Percentiles rank a stretch among this genome's conserved stretches.
These are phyloP conservation scores for Aphanomyces cochlioides DNA, from an alignment of 352 stramenopile genomes.

Conservation along the genomic window DNA sequence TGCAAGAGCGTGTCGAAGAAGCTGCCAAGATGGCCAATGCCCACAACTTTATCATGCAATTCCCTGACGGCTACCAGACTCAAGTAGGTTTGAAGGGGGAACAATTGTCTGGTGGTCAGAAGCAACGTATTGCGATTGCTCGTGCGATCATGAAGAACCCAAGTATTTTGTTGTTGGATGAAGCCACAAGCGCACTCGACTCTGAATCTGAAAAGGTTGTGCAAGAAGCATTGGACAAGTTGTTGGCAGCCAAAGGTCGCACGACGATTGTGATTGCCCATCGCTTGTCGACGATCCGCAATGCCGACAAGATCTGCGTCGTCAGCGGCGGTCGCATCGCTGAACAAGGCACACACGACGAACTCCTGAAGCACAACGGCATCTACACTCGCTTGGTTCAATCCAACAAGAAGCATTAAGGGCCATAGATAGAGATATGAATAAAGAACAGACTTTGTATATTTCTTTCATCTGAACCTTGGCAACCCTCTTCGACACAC, in stretches of 20 bases:
- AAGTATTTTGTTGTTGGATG: conserved; percentile 41
- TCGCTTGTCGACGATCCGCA: conserved; percentile 67
- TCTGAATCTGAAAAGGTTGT: conserved; percentile 74
- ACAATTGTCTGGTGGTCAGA: conserved; percentile 38
- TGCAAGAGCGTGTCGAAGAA: not conserved
- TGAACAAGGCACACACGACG: conserved; percentile 89
- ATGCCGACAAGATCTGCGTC: conserved; percentile 50
- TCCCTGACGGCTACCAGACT: not conserved
- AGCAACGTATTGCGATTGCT: conserved; percentile 44
- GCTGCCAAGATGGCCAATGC: conserved; percentile 39
- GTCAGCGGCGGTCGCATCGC: conserved; percentile 75
- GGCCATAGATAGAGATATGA: too few species aligned
- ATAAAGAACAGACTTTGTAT: too few species aligned
- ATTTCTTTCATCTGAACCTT: too few species aligned
- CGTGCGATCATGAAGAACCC: conserved; percentile 46
- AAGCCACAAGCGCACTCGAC: not conserved
- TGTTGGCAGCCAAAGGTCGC: not conserved
- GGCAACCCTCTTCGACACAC: too few species aligned
- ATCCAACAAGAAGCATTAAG: too few species aligned
- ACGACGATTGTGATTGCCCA: conserved; percentile 81
- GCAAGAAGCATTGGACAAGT: conserved; percentile 70
- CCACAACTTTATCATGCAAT: conserved; percentile 34
- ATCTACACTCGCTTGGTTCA: conserved; percentile 39
- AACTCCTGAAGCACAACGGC: conserved; percentile 63
- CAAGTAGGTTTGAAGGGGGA: not conserved